A percentile compares a stretch with the other conserved stretches of the same genome.
phyloP scores from a whole-genome alignment of 805 yeast genomes.

The Debaryomyces prosopidis region DNA sequence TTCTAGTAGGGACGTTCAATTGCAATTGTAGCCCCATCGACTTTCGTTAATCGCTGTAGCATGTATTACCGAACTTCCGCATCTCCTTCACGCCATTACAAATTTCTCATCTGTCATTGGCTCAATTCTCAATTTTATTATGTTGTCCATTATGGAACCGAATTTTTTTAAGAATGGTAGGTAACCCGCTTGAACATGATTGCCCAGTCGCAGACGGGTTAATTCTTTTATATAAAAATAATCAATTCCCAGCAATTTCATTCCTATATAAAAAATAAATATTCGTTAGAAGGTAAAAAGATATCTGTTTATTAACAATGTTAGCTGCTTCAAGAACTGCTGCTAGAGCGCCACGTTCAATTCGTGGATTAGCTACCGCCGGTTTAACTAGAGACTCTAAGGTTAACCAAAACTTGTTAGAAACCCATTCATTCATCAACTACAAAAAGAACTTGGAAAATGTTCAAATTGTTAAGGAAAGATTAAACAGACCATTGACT shows the following conservation, averaged over 20 bases:
- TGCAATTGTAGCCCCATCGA: too few species aligned
- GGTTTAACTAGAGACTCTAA: constrained; percentile 64
- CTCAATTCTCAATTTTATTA: background rate
- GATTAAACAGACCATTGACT: constrained; percentile 86
- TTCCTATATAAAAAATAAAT: background rate
- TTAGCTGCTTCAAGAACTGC: constrained; percentile 45
- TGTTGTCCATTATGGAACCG: constrained; percentile 2
- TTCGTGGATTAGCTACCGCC: constrained; percentile 56
- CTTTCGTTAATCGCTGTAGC: background rate
- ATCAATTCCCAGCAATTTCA: constrained; percentile 1
- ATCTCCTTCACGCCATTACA: constrained; percentile 3
- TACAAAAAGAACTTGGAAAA: constrained; percentile 90
- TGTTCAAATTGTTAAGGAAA: constrained; percentile 77
- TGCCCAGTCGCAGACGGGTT: background rate
- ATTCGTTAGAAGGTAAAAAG: too few species aligned
- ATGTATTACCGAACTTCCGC: background rate
- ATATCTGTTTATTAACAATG: constrained; percentile 19
- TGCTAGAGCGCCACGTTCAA: constrained; percentile 30
- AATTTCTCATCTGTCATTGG: constrained; percentile 6
- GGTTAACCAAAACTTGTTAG: constrained; percentile 79
- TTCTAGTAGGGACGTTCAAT: too few species aligned
- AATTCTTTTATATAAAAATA: background rate
- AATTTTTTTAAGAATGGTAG: constrained; percentile 1
- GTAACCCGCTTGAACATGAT: constrained; percentile 4
- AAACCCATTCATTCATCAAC: constrained; percentile 81